Percentiles rank a stretch among this genome's conserved stretches.
These are phyloP conservation scores for Eucalyptus tenuipes DNA, from an alignment of 345 rosid species.

Conservation along the genomic window DNA sequence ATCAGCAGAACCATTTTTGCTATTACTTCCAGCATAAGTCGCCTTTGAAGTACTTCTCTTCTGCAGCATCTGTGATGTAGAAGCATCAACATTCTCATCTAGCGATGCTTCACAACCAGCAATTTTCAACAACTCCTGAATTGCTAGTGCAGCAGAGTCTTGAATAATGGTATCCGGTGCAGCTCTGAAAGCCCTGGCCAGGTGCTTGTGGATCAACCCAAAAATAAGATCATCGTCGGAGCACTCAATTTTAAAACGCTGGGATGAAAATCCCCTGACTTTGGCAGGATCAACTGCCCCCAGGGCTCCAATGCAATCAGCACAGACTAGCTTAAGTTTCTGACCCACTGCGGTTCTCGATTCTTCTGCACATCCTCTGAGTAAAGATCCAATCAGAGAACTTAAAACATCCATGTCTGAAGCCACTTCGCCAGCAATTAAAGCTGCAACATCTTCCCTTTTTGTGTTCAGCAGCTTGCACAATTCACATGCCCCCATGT, in stretches of 20 bases:
- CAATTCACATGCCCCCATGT: slow-evolving; percentile 92
- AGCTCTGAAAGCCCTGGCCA: slow-evolving; percentile 96
- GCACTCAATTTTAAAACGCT: slow-evolving; percentile 90
- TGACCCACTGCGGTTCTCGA: slow-evolving; percentile 89
- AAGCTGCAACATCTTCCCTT: slow-evolving; percentile 62
- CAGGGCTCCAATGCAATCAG: slow-evolving; percentile 87
- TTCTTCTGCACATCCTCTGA: slow-evolving; percentile 96
- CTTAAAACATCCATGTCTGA: slow-evolving; percentile 79
- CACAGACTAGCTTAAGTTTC: slow-evolving; percentile 81
- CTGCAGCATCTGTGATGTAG: slow-evolving; percentile 15
- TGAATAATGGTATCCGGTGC: slow-evolving; percentile 87
- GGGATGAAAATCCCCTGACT: slow-evolving; percentile 55
- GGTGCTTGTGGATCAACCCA: slow-evolving; percentile 85
- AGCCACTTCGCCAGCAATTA: slow-evolving; percentile 63
- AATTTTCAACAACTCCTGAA: slow-evolving; percentile 89
- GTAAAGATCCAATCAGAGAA: slow-evolving; percentile 70
- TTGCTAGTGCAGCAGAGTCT: slow-evolving; percentile 97
- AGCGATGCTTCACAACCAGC: slow-evolving; percentile 97
- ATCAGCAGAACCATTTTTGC: slow-evolving; percentile 17
- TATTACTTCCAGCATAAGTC: slow-evolving; percentile 13
- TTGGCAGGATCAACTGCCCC: slow-evolving; percentile 99
- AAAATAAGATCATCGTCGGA: slow-evolving; percentile 98
- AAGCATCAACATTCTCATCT: slow-evolving; percentile 52
- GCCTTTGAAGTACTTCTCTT: slow-evolving; percentile 15
- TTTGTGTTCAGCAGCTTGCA: slow-evolving; percentile 66